A percentile compares a stretch with the other conserved stretches of the same genome.
These are phyloP conservation scores for Herpetospermum pedunculosum DNA, from an alignment of 306 rosid genomes.

Conservation along the genomic window DNA sequence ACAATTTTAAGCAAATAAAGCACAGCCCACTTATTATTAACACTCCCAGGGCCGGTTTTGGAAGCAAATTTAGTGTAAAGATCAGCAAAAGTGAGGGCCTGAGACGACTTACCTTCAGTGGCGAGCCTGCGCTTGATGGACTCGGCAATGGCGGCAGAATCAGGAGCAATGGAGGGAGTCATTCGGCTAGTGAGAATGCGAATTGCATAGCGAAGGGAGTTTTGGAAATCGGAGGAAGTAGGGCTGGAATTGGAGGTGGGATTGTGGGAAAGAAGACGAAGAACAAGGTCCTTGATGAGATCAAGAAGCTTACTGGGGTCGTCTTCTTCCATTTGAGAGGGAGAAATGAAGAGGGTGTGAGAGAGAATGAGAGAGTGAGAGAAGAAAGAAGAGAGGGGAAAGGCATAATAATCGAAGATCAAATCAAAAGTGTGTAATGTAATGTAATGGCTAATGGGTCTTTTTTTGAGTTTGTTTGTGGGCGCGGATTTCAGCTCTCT, in stretches of 20 bases:
- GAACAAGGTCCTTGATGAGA: slow-evolving; percentile 73
- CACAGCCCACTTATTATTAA: slow-evolving; percentile 86
- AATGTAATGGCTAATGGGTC: not conserved
- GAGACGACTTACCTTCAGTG: slow-evolving; percentile 73
- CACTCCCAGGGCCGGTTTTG: slow-evolving; percentile 53
- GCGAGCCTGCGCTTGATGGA: slow-evolving; percentile 86
- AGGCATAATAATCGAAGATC: not conserved
- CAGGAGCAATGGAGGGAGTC: slow-evolving; percentile 70
- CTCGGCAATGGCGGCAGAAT: slow-evolving; percentile 82
- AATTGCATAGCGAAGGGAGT: slow-evolving; percentile 67
- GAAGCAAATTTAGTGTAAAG: slow-evolving; percentile 64
- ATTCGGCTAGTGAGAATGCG: slow-evolving; percentile 75
- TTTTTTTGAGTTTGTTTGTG: not conserved
- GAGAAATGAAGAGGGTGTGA: not conserved
- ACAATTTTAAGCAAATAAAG: slow-evolving; percentile 62
- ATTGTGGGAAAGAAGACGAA: slow-evolving; percentile 47
- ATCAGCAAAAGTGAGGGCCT: slow-evolving; percentile 86
- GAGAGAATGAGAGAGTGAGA: not conserved
- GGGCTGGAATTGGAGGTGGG: slow-evolving; percentile 32
- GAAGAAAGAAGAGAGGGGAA: not conserved
- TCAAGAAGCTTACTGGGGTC: slow-evolving; percentile 69
- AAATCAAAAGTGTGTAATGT: not conserved
- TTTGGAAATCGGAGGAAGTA: slow-evolving; percentile 36
- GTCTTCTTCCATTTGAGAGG: slow-evolving; percentile 60
- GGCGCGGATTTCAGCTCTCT: not conserved